Evolutionary conservation across 768 basidiomycete species (phyloP).

Genomic region (Hericium coralloides): DNA sequence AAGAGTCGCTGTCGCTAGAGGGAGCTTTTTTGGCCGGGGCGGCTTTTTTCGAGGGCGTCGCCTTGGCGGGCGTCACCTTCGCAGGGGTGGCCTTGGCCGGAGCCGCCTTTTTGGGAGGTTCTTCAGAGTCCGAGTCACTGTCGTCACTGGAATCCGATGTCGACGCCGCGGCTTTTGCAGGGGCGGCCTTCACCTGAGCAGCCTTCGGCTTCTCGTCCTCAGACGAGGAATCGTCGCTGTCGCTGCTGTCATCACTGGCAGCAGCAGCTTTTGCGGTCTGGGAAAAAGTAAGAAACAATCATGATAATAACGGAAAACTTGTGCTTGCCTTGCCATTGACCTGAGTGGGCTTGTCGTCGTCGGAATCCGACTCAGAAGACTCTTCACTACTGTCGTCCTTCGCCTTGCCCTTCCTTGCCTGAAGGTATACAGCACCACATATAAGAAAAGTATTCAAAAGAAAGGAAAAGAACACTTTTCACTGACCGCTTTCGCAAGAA

Average conservation of each 20-base stretch:
- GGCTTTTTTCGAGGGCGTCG: conserved; percentile 24
- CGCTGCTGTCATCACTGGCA: conserved; percentile 11
- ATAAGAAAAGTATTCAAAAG: background rate
- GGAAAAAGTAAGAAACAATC: background rate
- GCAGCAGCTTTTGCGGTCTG: conserved; percentile 5
- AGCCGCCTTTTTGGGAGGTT: conserved; percentile 2
- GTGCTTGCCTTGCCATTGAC: conserved; percentile 26
- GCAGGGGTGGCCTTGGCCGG: conserved; percentile 1
- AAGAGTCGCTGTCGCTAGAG: conserved; percentile 4
- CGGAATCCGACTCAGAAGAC: conserved; percentile 23
- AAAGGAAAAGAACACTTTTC: background rate
- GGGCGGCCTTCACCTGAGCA: conserved; percentile 23
- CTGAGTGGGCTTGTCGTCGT: conserved; percentile 27
- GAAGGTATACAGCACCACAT: background rate
- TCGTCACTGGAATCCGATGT: conserved; percentile 16
- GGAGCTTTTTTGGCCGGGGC: conserved; percentile 11
- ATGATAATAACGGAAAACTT: background rate
- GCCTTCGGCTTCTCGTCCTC: conserved; percentile 32
- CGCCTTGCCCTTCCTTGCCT: conserved; percentile 13
- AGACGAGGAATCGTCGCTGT: conserved; percentile 14
- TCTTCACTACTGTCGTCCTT: conserved; percentile 18
- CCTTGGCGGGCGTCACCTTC: conserved; percentile 7
- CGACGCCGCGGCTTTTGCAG: conserved; percentile 16
- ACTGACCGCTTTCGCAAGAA: conserved; percentile 28
- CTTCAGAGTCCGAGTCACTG: conserved; percentile 2